Percentiles rank a stretch among this genome's conserved stretches.
Conservation (phyloP, 768 basidiomycete species). For the Infundibulicybe gibba region DNA sequence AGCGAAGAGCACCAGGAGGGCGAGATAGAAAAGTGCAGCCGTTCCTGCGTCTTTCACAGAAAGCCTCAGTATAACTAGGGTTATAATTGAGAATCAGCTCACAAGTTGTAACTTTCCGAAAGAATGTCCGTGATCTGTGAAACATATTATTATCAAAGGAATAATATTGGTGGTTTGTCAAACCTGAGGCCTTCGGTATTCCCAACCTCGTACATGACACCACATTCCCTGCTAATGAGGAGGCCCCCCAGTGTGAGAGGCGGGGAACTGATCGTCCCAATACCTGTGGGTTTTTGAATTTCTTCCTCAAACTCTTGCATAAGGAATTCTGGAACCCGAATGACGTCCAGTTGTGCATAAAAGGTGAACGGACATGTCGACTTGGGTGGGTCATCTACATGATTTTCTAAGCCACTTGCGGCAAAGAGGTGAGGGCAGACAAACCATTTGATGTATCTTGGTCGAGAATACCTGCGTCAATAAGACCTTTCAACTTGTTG, state of each 20-base stretch:
- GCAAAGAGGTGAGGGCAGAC: not conserved
- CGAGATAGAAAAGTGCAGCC: constrained; percentile 62
- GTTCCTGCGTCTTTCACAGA: constrained; percentile 62
- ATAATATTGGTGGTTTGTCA: constrained; percentile 21
- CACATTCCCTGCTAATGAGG: constrained; percentile 78
- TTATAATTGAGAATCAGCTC: constrained; percentile 11
- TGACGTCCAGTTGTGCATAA: constrained; percentile 60
- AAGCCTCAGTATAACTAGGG: not conserved
- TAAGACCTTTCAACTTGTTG: constrained; percentile 53
- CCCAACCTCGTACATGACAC: constrained; percentile 63
- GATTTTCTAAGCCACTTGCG: not conserved
- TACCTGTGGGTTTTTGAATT: constrained; percentile 69
- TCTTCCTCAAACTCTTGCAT: constrained; percentile 76
- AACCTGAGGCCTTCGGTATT: constrained; percentile 71
- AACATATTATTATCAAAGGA: not conserved
- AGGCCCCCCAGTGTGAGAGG: constrained; percentile 59
- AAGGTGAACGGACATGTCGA: constrained; percentile 64
- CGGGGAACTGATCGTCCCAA: constrained; percentile 54
- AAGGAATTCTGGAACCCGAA: constrained; percentile 42
- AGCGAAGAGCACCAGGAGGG: constrained; percentile 62
- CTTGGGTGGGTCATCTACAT: constrained; percentile 42
- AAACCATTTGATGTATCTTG: constrained; percentile 37
- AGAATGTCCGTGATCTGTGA: constrained; percentile 56
- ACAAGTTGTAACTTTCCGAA: constrained; percentile 73
- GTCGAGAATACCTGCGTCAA: constrained; percentile 63